Evolutionary conservation across 805 yeast species (phyloP).

Genomic region (Pichia manshurica): DNA sequence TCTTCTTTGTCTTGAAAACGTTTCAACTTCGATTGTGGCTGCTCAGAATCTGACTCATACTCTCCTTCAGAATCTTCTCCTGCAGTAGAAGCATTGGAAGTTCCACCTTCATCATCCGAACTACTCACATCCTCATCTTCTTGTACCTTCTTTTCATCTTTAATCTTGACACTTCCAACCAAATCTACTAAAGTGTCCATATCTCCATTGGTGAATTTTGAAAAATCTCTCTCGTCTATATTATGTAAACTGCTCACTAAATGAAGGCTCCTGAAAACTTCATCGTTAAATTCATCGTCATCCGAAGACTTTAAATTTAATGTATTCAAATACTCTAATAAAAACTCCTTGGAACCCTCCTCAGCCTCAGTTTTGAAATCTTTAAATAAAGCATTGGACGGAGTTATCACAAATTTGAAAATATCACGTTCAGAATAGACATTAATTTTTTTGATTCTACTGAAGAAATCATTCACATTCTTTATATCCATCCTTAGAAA

Average conservation of each 20-base stretch:
- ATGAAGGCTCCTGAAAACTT: conserved; percentile 76
- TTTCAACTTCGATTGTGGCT: conserved; percentile 50
- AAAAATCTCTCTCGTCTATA: conserved; percentile 85
- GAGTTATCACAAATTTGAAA: conserved; percentile 63
- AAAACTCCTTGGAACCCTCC: conserved; percentile 35
- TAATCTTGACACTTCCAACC: conserved; percentile 36
- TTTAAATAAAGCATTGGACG: conserved; percentile 6
- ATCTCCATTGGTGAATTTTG: conserved; percentile 70
- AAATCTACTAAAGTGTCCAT: conserved; percentile 69
- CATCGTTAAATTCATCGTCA: conserved; percentile 61
- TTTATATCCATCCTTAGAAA: conserved; percentile 96
- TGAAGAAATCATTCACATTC: conserved; percentile 85
- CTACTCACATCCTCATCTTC: conserved; percentile 18
- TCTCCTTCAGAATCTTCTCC: conserved; percentile 18
- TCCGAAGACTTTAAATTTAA: conserved; percentile 56
- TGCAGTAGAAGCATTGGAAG: too few relatives aligned
- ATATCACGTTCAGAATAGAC: conserved; percentile 78
- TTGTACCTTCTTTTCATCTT: conserved; percentile 24
- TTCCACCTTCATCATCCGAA: conserved; percentile 26
- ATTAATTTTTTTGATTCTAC: conserved; percentile 60
- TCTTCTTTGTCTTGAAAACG: conserved; percentile 73
- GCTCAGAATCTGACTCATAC: conserved; percentile 20
- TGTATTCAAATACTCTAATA: conserved; percentile 38
- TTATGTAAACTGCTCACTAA: conserved; percentile 75
- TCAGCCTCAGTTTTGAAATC: conserved; percentile 20